Evolutionary conservation across 2,329 filamentous ascomycete genomes (phyloP).

Genomic region (Xylaria sp.): DNA sequence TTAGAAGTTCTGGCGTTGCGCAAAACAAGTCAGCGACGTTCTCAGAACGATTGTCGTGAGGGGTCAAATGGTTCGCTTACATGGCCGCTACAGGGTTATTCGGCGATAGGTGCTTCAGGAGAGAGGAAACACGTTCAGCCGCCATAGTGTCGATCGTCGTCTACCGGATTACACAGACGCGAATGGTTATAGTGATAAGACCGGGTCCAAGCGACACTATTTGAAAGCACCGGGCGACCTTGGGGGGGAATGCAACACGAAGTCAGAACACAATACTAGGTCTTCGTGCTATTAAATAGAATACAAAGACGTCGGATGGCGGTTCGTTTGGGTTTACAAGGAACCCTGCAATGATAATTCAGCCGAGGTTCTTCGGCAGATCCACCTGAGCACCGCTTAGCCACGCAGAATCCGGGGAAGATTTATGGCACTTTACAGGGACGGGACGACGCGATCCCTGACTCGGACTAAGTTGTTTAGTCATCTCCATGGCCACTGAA

Average conservation of each 20-base stretch:
- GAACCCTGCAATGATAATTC: slow-evolving; percentile 16
- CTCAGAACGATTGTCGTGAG: not conserved
- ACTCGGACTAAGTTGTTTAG: not conserved
- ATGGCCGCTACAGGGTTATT: slow-evolving; percentile 78
- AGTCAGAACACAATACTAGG: not conserved
- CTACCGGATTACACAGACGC: not conserved
- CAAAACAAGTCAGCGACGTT: slow-evolving; percentile 12
- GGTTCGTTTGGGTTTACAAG: not conserved
- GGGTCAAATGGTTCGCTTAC: slow-evolving; percentile 63
- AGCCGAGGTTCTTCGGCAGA: slow-evolving; percentile 34
- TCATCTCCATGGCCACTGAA: not conserved
- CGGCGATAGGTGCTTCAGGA: slow-evolving; percentile 86
- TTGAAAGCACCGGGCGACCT: not conserved
- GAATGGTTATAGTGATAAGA: slow-evolving; percentile 1
- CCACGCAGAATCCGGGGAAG: slow-evolving; percentile 23
- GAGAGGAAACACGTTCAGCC: slow-evolving; percentile 84
- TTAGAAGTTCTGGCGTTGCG: slow-evolving; percentile 76
- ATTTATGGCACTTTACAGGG: slow-evolving; percentile 1
- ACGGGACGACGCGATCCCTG: not conserved
- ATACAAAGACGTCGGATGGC: not conserved
- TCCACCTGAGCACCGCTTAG: slow-evolving; percentile 9
- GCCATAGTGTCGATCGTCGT: slow-evolving; percentile 72
- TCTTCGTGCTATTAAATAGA: not conserved
- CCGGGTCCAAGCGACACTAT: not conserved
- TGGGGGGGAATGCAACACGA: not conserved